These are phyloP conservation scores for Acmispon strigosus DNA, from an alignment of 306 rosid genomes.

Conservation along the genomic window DNA sequence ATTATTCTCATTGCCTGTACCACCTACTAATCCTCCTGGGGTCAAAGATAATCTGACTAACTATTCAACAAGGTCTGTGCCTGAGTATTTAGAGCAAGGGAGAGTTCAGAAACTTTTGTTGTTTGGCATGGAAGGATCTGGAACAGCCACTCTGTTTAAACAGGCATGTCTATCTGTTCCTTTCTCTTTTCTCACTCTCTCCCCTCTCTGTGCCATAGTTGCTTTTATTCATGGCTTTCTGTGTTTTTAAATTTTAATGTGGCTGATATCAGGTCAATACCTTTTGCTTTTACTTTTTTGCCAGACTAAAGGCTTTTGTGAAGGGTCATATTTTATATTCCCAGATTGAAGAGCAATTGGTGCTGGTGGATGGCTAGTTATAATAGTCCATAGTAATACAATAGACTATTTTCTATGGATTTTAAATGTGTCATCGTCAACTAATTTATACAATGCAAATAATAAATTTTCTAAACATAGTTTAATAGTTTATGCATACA, in stretches of 20 bases:
- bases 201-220: background rate
- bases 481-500: background rate
- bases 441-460: background rate
- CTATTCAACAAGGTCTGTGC: constrained; percentile 61
- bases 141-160: constrained; percentile 84
- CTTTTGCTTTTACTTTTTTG: background rate
- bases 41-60: constrained; percentile 43
- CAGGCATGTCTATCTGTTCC: constrained; percentile 45
- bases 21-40: constrained; percentile 53
- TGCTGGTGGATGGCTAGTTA: constrained; percentile 11
- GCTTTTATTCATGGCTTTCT: background rate
- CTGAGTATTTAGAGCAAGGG: constrained; percentile 68
- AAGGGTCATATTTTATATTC: background rate
- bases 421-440: constrained; percentile 7
- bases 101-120: constrained; percentile 75
- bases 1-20: constrained; percentile 82
- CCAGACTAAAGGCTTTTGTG: too few relatives aligned
- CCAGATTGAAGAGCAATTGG: constrained; percentile 1
- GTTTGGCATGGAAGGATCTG: constrained; percentile 87
- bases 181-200: constrained; percentile 1
- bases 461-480: background rate
- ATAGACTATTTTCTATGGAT: background rate
- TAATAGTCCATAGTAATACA: background rate
- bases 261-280: constrained; percentile 17
- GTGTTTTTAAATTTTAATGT: constrained; percentile 6